These are phyloP conservation scores for Sanghuangporus weigelae DNA, from an alignment of 1,284 basidiomycete species.

Conservation along the genomic window DNA sequence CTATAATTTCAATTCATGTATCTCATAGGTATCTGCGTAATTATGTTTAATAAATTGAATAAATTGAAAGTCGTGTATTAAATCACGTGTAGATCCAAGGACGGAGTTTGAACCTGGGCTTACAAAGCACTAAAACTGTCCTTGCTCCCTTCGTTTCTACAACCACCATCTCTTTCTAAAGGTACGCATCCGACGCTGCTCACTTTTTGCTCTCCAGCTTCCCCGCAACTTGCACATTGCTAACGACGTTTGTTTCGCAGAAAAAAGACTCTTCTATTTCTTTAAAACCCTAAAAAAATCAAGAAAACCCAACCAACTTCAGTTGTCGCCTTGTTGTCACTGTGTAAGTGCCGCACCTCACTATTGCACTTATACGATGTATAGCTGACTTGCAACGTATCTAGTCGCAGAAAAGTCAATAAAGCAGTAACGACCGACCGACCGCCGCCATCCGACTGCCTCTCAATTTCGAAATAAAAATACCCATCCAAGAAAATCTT, in stretches of 20 bases:
- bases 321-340: constrained; percentile 71
- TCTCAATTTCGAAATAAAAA: neutral
- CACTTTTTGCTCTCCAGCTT: constrained; percentile 31
- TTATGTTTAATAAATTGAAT: neutral
- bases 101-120: constrained; percentile 33
- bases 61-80: neutral
- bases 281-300: constrained; percentile 30
- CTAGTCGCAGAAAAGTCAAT: constrained; percentile 68
- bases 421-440: constrained; percentile 80
- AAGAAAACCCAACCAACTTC: constrained; percentile 38
- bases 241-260: constrained; percentile 26
- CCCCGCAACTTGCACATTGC: constrained; percentile 16
- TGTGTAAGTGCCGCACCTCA: constrained; percentile 43
- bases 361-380: constrained; percentile 18
- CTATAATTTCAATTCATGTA: too few species aligned
- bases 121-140: constrained; percentile 18
- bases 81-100: neutral
- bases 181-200: constrained; percentile 27
- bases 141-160: constrained; percentile 29
- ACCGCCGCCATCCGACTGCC: constrained; percentile 29
- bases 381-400: neutral
- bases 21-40: neutral
- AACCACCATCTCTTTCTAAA: constrained; percentile 37
- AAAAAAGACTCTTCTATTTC: constrained; percentile 36
- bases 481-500: constrained; percentile 32